Evolutionary conservation across 2,329 filamentous ascomycete species (phyloP).

Genomic region (Cladosporium phlei): DNA sequence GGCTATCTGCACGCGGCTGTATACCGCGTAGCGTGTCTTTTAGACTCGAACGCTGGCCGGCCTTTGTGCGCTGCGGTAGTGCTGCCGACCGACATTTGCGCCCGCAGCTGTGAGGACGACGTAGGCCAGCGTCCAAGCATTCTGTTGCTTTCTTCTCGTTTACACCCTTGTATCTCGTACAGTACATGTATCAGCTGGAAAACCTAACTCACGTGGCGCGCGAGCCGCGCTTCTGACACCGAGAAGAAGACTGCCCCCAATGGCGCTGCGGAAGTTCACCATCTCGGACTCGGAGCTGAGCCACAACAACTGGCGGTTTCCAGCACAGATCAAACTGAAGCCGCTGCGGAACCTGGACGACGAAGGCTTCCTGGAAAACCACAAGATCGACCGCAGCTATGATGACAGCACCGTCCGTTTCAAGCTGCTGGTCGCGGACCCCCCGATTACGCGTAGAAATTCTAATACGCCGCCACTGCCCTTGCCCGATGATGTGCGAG

Average conservation of each 20-base stretch:
- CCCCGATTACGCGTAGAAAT: constrained; percentile 22
- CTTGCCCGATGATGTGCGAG: constrained; percentile 21
- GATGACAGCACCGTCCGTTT: constrained; percentile 33
- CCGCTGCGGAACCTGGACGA: constrained; percentile 28
- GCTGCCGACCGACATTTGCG: constrained; percentile 11
- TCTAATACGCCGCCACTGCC: constrained; percentile 26
- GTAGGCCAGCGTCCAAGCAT: not conserved
- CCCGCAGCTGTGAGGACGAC: not conserved
- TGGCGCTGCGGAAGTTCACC: constrained; percentile 26
- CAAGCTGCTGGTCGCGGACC: constrained; percentile 26
- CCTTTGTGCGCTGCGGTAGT: constrained; percentile 2
- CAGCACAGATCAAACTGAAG: constrained; percentile 25
- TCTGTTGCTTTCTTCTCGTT: not conserved
- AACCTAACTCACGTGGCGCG: not conserved
- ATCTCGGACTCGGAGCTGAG: constrained; percentile 31
- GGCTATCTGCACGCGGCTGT: constrained; percentile 8
- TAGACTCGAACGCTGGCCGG: constrained; percentile 4
- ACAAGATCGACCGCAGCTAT: constrained; percentile 34
- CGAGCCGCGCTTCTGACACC: constrained; percentile 1
- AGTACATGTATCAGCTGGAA: constrained; percentile 7
- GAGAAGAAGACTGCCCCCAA: not conserved
- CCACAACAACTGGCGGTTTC: constrained; percentile 31
- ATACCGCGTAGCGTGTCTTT: constrained; percentile 5
- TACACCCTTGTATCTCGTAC: not conserved
- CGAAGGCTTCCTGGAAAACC: constrained; percentile 31